A percentile compares a stretch with the other conserved stretches of the same genome.
These are phyloP conservation scores for Leccinum subgranulosum DNA, from an alignment of 768 basidiomycete species.

Conservation along the genomic window DNA sequence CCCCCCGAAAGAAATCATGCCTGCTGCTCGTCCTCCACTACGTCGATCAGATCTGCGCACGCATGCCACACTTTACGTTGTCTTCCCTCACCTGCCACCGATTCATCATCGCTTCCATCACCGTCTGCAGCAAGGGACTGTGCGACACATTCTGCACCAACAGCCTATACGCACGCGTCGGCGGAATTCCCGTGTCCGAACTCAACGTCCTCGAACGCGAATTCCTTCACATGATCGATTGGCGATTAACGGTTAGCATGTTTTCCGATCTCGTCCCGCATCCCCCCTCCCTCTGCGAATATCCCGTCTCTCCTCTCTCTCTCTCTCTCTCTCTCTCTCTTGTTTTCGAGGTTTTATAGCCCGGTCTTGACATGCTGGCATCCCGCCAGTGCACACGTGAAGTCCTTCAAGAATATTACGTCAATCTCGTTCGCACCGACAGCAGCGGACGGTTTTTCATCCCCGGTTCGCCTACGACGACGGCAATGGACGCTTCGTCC, in stretches of 20 bases:
- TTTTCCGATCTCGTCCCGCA: constrained; percentile 23
- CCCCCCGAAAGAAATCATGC: constrained; percentile 57
- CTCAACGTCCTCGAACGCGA: constrained; percentile 94
- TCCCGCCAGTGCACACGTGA: constrained; percentile 77
- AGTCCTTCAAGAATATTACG: constrained; percentile 89
- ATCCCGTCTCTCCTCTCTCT: neutral
- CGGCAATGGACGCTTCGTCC: neutral
- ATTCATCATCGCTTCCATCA: constrained; percentile 91
- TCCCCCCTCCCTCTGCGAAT: neutral
- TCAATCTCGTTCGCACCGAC: constrained; percentile 88
- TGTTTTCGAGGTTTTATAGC: constrained; percentile 5
- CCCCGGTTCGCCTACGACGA: constrained; percentile 36
- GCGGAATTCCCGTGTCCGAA: constrained; percentile 88
- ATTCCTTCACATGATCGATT: constrained; percentile 88
- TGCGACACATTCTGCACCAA: constrained; percentile 97
- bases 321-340: neutral
- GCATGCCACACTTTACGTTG: constrained; percentile 85
- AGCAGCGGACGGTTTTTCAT: constrained; percentile 57
- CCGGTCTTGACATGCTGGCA: constrained; percentile 18
- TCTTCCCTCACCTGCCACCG: constrained; percentile 97
- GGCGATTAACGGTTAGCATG: constrained; percentile 84
- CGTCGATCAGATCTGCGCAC: constrained; percentile 90
- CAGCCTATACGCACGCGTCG: constrained; percentile 91
- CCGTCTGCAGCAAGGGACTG: constrained; percentile 90
- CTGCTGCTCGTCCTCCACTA: constrained; percentile 83